Evolutionary conservation across 2,329 filamentous ascomycete species (phyloP), one percentile per base, ranked within the genome.

Genomic region (Graphilbum ipis-grandicollis): DNA sequence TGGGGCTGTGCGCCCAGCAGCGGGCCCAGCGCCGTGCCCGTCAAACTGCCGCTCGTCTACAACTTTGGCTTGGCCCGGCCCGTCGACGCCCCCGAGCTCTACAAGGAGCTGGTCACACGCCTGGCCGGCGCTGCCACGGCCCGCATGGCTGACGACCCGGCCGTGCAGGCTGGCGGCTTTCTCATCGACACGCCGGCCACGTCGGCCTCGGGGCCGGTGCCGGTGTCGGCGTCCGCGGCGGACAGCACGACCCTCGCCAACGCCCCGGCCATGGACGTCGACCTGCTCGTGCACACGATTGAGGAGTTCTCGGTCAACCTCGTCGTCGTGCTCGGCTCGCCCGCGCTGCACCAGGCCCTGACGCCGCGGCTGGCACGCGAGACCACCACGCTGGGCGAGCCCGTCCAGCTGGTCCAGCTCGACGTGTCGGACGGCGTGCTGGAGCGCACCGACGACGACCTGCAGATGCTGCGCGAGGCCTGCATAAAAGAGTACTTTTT

Each of bases 401-500:
- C 66, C 1, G 73, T 94, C 39, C 71, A 69, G 5, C 71, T 96
- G 3, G 63, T 96, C 34, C 75, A 76, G 39, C 65, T 98, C 12
- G 75, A 85, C 43, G 85, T 84, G 52, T 92, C 85, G 0, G 81
- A 83, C 26, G 90, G 90, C 19, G 85, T 82, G 28, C 81, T 82
- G 2, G 73, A 82, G 48, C 70, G 83, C 34, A 79, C 85, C 44
- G 71, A 77, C 28, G 52, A 59, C 0, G 92, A 83, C 53, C 73
- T 86, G 65, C 79, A 82, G 48, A 66, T 74, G 14, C 59, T 72
- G 5, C 71, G 80, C 32, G 81, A 92, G 49, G 71, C 79, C 1
- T 71, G 80, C 35, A 85, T 94, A 36, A 79, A 80, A 46, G 79
- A 86, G 47, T 98, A 98, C 56, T 98, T 98, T 60, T 98, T 94